Percentiles rank a stretch among this genome's conserved stretches.
phyloP scores from a whole-genome alignment of 208 protist genomes.

The Porcisia hertigi region DNA sequence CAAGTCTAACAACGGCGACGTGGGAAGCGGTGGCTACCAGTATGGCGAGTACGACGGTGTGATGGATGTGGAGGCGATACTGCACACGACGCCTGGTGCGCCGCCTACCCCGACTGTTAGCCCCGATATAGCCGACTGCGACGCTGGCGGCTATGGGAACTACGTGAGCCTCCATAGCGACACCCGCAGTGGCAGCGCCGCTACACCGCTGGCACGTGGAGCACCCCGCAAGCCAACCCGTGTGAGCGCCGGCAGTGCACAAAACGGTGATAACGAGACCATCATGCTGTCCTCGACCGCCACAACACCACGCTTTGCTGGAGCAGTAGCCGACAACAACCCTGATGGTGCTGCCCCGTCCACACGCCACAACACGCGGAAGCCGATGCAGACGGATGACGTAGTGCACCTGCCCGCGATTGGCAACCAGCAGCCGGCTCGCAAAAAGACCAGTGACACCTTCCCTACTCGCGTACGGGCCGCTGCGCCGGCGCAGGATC shows the following conservation, averaged over 20 bases:
- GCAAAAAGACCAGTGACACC: not conserved
- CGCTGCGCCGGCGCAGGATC: conserved; percentile 3
- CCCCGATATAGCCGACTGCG: not conserved
- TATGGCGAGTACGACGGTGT: conserved; percentile 33
- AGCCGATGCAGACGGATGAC: not conserved
- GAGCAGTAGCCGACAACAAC: not conserved
- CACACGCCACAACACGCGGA: conserved; percentile 4
- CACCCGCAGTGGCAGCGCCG: not conserved
- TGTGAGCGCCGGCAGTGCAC: not conserved
- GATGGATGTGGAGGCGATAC: conserved; percentile 24
- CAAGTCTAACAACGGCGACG: conserved; percentile 4
- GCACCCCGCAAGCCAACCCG: conserved; percentile 5
- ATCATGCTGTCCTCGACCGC: not conserved
- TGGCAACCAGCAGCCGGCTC: not conserved
- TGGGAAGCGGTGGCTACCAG: conserved; percentile 10
- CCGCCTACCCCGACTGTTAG: conserved; percentile 1
- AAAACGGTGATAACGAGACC: not conserved
- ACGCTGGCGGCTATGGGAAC: conserved; percentile 4
- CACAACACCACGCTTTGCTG: not conserved
- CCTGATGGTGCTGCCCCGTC: not conserved
- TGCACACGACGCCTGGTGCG: conserved; percentile 5
- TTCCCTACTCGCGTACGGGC: conserved; percentile 7
- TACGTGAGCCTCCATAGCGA: not conserved
- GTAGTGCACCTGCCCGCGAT: conserved; percentile 12
- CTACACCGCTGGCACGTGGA: conserved; percentile 1